A percentile compares a stretch with the other conserved stretches of the same genome.
Evolutionary conservation across 208 protist genomes (phyloP).

Genomic region (Crithidia expoeki): DNA sequence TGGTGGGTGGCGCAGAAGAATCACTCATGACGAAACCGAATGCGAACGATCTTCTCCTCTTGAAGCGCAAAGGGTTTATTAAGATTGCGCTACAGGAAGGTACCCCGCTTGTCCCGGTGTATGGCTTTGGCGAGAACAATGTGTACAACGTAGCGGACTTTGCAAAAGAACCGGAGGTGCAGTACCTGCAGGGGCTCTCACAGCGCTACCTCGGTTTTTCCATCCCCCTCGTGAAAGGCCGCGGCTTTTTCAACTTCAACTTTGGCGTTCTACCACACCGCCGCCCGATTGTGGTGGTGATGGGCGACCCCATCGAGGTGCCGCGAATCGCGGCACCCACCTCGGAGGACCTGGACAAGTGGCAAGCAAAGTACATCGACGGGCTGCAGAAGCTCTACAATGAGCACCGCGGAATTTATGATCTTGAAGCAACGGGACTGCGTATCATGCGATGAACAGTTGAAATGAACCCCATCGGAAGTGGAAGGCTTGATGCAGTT

Average conservation of each 20-base stretch:
- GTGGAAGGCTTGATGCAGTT: no score
- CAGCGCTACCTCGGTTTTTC: constrained; percentile 65
- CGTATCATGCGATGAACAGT: constrained; percentile 52
- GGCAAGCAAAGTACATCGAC: constrained; percentile 80
- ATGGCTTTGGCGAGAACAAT: constrained; percentile 90
- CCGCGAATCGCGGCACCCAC: constrained; percentile 73
- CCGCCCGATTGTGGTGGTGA: constrained; percentile 79
- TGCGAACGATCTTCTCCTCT: constrained; percentile 75
- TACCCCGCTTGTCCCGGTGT: constrained; percentile 76
- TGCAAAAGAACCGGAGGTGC: constrained; percentile 35
- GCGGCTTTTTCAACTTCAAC: constrained; percentile 82
- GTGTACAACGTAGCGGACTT: constrained; percentile 62
- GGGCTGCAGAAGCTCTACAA: constrained; percentile 75
- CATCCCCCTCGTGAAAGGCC: constrained; percentile 68
- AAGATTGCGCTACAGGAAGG: constrained; percentile 87
- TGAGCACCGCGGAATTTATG: constrained; percentile 72
- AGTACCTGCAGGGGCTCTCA: constrained; percentile 31
- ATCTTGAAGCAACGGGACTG: constrained; percentile 68
- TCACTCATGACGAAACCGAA: constrained; percentile 68
- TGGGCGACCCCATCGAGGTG: constrained; percentile 76
- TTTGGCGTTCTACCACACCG: constrained; percentile 77
- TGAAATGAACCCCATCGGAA: no score
- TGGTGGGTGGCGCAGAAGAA: constrained; percentile 86
- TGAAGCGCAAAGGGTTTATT: constrained; percentile 84
- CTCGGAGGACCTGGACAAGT: constrained; percentile 61